phyloP scores from a whole-genome alignment of 2,329 filamentous ascomycete genomes.

The Colletotrichum spinosum region DNA sequence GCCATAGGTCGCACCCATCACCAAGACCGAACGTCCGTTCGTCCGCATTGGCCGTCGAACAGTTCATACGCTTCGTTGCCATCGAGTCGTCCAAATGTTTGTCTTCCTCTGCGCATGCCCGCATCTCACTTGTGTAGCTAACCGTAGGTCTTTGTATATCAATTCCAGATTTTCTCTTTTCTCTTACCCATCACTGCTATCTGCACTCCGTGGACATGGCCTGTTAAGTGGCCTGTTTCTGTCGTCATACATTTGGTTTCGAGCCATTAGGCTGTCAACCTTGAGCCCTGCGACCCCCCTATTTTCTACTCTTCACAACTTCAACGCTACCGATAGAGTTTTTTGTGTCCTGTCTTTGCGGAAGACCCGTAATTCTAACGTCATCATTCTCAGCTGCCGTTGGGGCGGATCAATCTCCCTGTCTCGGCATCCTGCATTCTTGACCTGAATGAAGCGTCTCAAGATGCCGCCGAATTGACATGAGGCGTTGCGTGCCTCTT shows the following conservation, averaged over 20 bases:
- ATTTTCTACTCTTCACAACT: not conserved
- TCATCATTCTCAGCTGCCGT: slow-evolving; percentile 19
- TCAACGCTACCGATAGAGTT: slow-evolving; percentile 3
- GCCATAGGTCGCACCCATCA: too few relatives aligned
- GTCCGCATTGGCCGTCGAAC: too few relatives aligned
- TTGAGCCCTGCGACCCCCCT: slow-evolving; percentile 24
- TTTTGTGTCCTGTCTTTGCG: slow-evolving; percentile 1
- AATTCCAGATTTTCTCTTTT: not conserved
- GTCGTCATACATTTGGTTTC: slow-evolving; percentile 20
- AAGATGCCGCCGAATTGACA: too few relatives aligned
- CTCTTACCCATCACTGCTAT: not conserved
- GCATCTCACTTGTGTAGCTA: too few relatives aligned
- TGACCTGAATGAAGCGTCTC: not conserved
- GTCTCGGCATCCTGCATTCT: slow-evolving; percentile 9
- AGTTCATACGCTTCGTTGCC: not conserved
- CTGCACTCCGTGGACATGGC: slow-evolving; percentile 1
- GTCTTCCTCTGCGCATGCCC: not conserved
- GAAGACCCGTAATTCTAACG: slow-evolving; percentile 19
- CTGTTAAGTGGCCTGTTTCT: slow-evolving; percentile 18
- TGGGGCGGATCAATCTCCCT: not conserved
- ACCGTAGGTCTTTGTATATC: too few relatives aligned
- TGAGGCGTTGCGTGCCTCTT: not conserved
- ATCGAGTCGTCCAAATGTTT: not conserved
- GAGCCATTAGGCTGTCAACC: not conserved
- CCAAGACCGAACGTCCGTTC: too few relatives aligned